phyloP scores from a whole-genome alignment of 768 basidiomycete species.

The Inosperma sp. region DNA sequence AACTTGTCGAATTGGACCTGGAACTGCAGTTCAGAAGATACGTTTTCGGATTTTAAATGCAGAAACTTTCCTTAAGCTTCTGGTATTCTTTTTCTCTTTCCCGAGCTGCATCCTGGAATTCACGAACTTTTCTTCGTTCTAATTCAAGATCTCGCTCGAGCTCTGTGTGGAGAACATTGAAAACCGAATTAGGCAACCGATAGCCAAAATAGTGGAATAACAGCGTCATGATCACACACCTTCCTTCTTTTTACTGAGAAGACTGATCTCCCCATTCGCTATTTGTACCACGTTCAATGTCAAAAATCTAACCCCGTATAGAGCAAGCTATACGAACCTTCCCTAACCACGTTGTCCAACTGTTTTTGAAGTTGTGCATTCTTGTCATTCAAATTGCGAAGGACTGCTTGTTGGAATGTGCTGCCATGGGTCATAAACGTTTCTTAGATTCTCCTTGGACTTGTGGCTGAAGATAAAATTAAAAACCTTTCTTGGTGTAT shows the following conservation, averaged over 20 bases:
- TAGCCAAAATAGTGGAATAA: neutral
- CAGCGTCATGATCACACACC: slow-evolving; percentile 37
- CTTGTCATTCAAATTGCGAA: slow-evolving; percentile 77
- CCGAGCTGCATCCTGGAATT: slow-evolving; percentile 66
- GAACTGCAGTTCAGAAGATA: neutral
- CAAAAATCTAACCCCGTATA: neutral
- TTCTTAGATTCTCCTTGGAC: slow-evolving; percentile 8
- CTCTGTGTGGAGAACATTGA: slow-evolving; percentile 38
- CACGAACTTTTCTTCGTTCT: slow-evolving; percentile 69
- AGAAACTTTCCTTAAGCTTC: slow-evolving; percentile 61
- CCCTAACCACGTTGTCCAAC: slow-evolving; percentile 77
- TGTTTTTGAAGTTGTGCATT: slow-evolving; percentile 81
- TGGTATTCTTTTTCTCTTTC: slow-evolving; percentile 86
- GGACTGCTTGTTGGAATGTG: slow-evolving; percentile 79
- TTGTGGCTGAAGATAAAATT: neutral
- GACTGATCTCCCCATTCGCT: slow-evolving; percentile 76
- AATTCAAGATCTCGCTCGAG: slow-evolving; percentile 76
- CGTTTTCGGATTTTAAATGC: neutral
- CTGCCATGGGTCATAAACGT: slow-evolving; percentile 32
- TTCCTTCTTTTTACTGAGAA: slow-evolving; percentile 63
- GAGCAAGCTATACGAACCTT: slow-evolving; percentile 45
- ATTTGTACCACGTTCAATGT: neutral
- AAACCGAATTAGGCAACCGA: neutral
- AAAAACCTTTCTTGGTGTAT: slow-evolving; percentile 75
- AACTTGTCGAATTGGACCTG: slow-evolving; percentile 78